Evolutionary conservation across 1,284 basidiomycete genomes (phyloP).

Genomic region (Athelia sp.): DNA sequence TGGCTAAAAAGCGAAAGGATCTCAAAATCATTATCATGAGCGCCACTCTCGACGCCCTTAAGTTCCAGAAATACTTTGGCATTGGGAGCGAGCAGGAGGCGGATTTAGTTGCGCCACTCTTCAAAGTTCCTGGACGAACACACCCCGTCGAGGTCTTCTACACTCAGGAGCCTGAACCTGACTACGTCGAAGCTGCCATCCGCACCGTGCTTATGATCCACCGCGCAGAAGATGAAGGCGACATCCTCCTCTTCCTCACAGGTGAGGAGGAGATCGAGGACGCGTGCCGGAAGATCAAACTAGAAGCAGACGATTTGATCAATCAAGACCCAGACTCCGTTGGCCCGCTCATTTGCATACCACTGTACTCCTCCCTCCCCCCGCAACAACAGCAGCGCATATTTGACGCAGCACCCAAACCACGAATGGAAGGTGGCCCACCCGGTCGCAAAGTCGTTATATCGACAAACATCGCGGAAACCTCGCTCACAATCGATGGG

Average conservation of each 20-base stretch:
- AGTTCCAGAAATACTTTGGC: slow-evolving; percentile 96
- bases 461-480: slow-evolving; percentile 98
- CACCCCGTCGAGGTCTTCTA: slow-evolving; percentile 97
- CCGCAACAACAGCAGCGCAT: slow-evolving; percentile 93
- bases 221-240: slow-evolving; percentile 90
- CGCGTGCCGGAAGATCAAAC: slow-evolving; percentile 89
- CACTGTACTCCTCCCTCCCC: slow-evolving; percentile 91
- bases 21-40: slow-evolving; percentile 99
- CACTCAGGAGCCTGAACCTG: slow-evolving; percentile 92
- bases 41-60: slow-evolving; percentile 94
- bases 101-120: slow-evolving; percentile 68
- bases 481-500: slow-evolving; percentile 95
- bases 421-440: slow-evolving; percentile 62
- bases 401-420: slow-evolving; percentile 80
- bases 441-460: slow-evolving; percentile 93
- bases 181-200: slow-evolving; percentile 97
- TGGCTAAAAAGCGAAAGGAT: slow-evolving; percentile 80
- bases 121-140: slow-evolving; percentile 95
- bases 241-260: slow-evolving; percentile 93
- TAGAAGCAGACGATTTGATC: slow-evolving; percentile 80
- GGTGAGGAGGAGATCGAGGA: slow-evolving; percentile 99
- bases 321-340: slow-evolving; percentile 71
- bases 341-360: slow-evolving; percentile 85
- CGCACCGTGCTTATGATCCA: slow-evolving; percentile 98
- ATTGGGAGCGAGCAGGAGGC: slow-evolving; percentile 32